Conservation (phyloP, 176 grass and related monocot genomes). For the Metroxylon sagu region DNA sequence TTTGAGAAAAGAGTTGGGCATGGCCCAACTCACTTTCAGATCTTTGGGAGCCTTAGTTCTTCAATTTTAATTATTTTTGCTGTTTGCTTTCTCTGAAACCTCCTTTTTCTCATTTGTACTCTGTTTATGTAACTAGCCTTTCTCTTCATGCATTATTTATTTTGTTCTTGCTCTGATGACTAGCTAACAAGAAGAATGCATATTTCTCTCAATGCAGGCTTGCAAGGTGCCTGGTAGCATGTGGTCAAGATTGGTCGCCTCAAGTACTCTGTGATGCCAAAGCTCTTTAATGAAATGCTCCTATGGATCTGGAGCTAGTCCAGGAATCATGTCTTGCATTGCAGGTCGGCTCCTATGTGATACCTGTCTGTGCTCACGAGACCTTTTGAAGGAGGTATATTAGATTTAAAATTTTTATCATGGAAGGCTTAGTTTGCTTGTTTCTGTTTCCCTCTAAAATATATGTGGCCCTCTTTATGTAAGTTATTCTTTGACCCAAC, state of each 20-base stretch:
- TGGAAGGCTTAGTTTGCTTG: background rate
- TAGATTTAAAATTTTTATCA: slow-evolving; percentile 7
- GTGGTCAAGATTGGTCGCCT: slow-evolving; percentile 97
- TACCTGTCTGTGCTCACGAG: slow-evolving; percentile 84
- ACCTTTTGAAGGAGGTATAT: slow-evolving; percentile 89
- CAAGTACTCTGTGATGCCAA: slow-evolving; percentile 72
- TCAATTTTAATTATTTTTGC: no score
- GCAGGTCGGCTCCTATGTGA: slow-evolving; percentile 89
- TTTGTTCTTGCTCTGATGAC: no score
- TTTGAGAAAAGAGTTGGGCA: no score
- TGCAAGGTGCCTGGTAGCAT: slow-evolving; percentile 72
- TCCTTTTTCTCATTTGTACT: no score
- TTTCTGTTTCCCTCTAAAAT: slow-evolving; percentile 11
- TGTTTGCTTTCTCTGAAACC: no score
- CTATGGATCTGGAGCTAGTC: slow-evolving; percentile 96
- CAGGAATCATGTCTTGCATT: slow-evolving; percentile 93
- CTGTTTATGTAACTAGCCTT: no score
- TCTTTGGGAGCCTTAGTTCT: no score
- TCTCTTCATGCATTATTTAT: no score
- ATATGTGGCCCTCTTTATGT: slow-evolving; percentile 38
- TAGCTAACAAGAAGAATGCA: no score
- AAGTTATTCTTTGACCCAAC: slow-evolving; percentile 96
- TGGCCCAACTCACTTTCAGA: no score
- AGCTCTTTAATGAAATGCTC: slow-evolving; percentile 66
- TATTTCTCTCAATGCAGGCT: slow-evolving; percentile 36